Evolutionary conservation across 306 rosid species (phyloP), one percentile per base, ranked within the genome.

Genomic region (Begonia peltatifolia): DNA sequence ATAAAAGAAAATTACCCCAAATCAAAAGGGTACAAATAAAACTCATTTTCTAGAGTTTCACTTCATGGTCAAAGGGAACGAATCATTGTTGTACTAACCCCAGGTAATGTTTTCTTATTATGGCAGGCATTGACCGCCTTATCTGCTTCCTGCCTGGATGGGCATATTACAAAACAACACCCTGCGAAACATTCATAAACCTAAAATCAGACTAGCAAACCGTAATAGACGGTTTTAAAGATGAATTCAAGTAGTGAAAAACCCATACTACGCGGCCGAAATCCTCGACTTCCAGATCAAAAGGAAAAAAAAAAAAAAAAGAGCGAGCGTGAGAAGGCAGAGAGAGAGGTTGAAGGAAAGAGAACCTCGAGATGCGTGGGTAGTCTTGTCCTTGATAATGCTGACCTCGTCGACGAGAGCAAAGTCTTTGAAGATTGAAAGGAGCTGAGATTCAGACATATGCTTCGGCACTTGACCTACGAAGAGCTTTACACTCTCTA

Each of bases 401-500:
- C 85, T 92, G 94, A 92, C 94, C 67, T 92, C 87, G 67, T 92
- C 96, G 20, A 92, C 94, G 66, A 92, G 56, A 5, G 93, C 82
- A 61, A 86, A 81, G 66, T 92, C 96, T 54, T 81, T 54, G 79
- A 92, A 86, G 96, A 86, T 79, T 83, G 81, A 55, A 9, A 92
- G 84, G 7, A 92, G 80, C 48, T 92, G 94, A 20, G 72, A 67
- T 72, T 92, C 99, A 42, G 84, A 79, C 89, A 86, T 81, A 70
- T 83, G 84, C 76, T 92, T 92, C 56, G 99, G 99, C 41, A 92
- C 99, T 76, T 92, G 99, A 35, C 99, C 99, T 3, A 86, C 99
- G 63, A 92, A 92, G 60, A 92, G 87, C 66, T 92, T 92, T 77
- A 92, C 48, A 0, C 48, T 44, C 48, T 44, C 48, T 44, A 2